phyloP scores from a whole-genome alignment of 2,329 filamentous ascomycete species.

The Calonectria henricotiae region DNA sequence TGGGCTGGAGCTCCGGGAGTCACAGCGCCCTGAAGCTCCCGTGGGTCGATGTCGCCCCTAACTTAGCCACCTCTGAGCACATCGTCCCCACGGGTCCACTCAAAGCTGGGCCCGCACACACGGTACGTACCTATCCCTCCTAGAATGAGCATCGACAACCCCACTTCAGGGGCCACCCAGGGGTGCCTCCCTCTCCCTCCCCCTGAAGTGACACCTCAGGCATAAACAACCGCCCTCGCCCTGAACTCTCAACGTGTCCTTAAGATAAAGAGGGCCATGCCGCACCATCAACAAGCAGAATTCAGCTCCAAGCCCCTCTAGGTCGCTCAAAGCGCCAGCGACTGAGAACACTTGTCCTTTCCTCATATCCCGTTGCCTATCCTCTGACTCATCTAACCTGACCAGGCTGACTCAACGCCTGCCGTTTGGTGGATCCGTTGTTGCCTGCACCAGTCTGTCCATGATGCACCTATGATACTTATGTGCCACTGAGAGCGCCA shows the following conservation, averaged over 20 bases:
- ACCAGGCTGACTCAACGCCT: slow-evolving; percentile 49
- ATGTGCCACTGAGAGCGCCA: slow-evolving; percentile 33
- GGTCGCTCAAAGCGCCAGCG: slow-evolving; percentile 39
- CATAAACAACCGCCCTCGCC: slow-evolving; percentile 37
- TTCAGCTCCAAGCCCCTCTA: slow-evolving; percentile 38
- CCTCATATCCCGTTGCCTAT: slow-evolving; percentile 40
- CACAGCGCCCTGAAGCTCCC: slow-evolving; percentile 34
- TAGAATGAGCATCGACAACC: slow-evolving; percentile 24
- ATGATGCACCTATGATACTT: slow-evolving; percentile 34
- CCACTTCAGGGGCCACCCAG: slow-evolving; percentile 33
- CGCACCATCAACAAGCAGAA: slow-evolving; percentile 41
- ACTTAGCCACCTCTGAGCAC: slow-evolving; percentile 31
- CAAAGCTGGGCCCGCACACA: slow-evolving; percentile 2
- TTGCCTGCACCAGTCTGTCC: slow-evolving; percentile 36
- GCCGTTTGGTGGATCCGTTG: slow-evolving; percentile 40
- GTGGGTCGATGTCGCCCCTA: slow-evolving; percentile 38
- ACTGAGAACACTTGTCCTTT: slow-evolving; percentile 53
- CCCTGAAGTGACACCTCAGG: slow-evolving; percentile 54
- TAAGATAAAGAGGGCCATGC: slow-evolving; percentile 57
- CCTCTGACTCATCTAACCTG: slow-evolving; percentile 48
- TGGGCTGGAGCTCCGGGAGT: slow-evolving; percentile 22
- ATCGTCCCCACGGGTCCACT: slow-evolving; percentile 32
- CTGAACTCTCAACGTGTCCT: slow-evolving; percentile 55
- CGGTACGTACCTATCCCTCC: slow-evolving; percentile 31
- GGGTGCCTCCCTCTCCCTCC: slow-evolving; percentile 26